Base-by-base conservation (phyloP, 768 basidiomycete genomes). In the Tylopilus intermedius region DNA sequence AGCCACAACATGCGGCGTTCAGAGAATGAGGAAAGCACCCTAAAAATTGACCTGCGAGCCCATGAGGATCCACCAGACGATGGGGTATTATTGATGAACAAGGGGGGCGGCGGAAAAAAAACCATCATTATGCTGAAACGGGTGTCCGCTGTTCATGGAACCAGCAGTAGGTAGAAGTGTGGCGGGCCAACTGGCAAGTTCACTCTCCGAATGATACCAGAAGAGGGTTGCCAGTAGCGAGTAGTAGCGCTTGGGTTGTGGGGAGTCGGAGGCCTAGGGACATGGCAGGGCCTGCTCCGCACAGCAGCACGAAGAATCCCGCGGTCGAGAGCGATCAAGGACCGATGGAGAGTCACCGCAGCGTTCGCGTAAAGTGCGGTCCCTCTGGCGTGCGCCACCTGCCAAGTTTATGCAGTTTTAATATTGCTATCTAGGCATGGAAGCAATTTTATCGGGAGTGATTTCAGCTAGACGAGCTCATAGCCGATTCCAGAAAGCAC, bases 371-470 rank as follows among this genome's bases (percentile, higher is more conserved):
- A 42, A 50, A 18, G 41, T 27, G 22, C 33, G 30, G 21, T n/a
- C 6, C 33, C 44, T 21, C 18, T 47, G 38, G 40, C 30, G 42
- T 7, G 49, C 56, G 47, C 50, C 55, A 55, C 53, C 10, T 48
- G 42, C 55, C 51, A 38, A 43, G 37, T 48, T 46, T 39, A 47
- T 51, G 42, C 45, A 50, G 14, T 38, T 27, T 44, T 26, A 7
- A 47, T 42, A n/a, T 38, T 5, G 21, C 18, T 29, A 22, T 37
- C 24, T 43, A 38, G n/a, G 43, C 30, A 2, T 22, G 49, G 35
- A 45, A 30, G 29, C 13, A 18, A 49, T 24, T 33, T 33, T 33
- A 8, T 33, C 7, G 15, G 3, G 38, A n/a, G 7, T 14, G 32
- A n/a, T 5, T 40, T 33, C 6, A 24, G 21, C 26, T 24, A 5